A percentile compares a stretch with the other conserved stretches of the same genome.
Conservation (phyloP, 176 grass and related monocot species). For the Aegilops longissima region DNA sequence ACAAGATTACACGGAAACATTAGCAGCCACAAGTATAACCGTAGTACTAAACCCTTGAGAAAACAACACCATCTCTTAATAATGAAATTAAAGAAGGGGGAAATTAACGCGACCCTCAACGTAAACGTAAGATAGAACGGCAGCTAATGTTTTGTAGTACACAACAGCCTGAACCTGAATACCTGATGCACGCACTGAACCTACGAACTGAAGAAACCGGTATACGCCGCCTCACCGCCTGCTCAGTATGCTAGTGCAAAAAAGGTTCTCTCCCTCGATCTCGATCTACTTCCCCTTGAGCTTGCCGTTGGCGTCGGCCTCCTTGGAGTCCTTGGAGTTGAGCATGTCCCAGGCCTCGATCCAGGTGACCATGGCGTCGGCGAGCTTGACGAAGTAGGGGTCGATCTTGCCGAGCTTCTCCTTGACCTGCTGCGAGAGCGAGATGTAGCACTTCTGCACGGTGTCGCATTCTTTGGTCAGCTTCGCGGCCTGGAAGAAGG, state of each 20-base stretch:
- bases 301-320: slow-evolving; percentile 25
- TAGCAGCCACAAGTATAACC: neutral
- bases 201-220: slow-evolving; percentile 22
- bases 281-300: slow-evolving; percentile 29
- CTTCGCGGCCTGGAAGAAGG: slow-evolving; percentile 52
- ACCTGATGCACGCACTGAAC: slow-evolving; percentile 2
- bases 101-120: neutral
- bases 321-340: slow-evolving; percentile 13
- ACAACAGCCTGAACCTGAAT: neutral
- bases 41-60: neutral
- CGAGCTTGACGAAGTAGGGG: slow-evolving; percentile 77
- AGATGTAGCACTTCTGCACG: slow-evolving; percentile 62
- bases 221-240: neutral
- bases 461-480: slow-evolving; percentile 56
- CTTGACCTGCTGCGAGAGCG: slow-evolving; percentile 57
- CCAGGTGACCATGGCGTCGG: slow-evolving; percentile 91
- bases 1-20: slow-evolving; percentile 1
- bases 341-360: slow-evolving; percentile 68
- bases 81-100: neutral
- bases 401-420: slow-evolving; percentile 60
- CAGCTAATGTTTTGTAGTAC: slow-evolving; percentile 2
- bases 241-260: neutral
- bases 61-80: neutral
- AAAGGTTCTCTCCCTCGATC: neutral
- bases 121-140: neutral